These are phyloP conservation scores for Suillus lakei DNA, from an alignment of 768 basidiomycete genomes.

Conservation along the genomic window DNA sequence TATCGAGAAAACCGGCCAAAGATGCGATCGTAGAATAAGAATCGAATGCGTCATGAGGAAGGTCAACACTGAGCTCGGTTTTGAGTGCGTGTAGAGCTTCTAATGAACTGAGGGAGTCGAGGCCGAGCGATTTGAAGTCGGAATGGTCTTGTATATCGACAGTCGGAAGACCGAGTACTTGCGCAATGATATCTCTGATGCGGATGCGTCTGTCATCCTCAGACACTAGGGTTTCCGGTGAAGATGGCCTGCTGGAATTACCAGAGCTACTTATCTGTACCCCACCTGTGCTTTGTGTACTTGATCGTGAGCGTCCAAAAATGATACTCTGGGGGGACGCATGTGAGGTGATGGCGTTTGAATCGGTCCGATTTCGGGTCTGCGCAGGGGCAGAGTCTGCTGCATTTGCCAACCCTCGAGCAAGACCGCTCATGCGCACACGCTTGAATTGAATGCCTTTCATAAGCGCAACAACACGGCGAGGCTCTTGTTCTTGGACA, in stretches of 20 bases:
- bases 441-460: constrained; percentile 64
- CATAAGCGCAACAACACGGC: constrained; percentile 56
- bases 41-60: constrained; percentile 51
- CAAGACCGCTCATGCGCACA: constrained; percentile 54
- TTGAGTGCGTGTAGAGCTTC: constrained; percentile 58
- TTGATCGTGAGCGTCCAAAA: constrained; percentile 32
- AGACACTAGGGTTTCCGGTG: constrained; percentile 46
- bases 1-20: constrained; percentile 18
- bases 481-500: constrained; percentile 41
- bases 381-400: constrained; percentile 19
- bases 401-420: constrained; percentile 46
- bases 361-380: constrained; percentile 28
- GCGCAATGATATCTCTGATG: constrained; percentile 48
- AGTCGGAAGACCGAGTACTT: constrained; percentile 41
- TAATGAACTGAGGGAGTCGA: constrained; percentile 71
- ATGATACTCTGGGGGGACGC: constrained; percentile 33
- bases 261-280: constrained; percentile 12
- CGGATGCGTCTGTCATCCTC: constrained; percentile 28
- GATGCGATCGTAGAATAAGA: constrained; percentile 42
- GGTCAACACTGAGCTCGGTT: constrained; percentile 42
- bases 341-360: constrained; percentile 31
- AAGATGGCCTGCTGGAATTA: constrained; percentile 27
- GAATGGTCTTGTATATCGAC: constrained; percentile 45
- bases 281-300: constrained; percentile 21
- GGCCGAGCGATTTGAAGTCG: constrained; percentile 56